Percentiles rank a stretch among this genome's conserved stretches.
Conservation (phyloP, 352 stramenopile genomes). For the Aphanomyces invadans region DNA sequence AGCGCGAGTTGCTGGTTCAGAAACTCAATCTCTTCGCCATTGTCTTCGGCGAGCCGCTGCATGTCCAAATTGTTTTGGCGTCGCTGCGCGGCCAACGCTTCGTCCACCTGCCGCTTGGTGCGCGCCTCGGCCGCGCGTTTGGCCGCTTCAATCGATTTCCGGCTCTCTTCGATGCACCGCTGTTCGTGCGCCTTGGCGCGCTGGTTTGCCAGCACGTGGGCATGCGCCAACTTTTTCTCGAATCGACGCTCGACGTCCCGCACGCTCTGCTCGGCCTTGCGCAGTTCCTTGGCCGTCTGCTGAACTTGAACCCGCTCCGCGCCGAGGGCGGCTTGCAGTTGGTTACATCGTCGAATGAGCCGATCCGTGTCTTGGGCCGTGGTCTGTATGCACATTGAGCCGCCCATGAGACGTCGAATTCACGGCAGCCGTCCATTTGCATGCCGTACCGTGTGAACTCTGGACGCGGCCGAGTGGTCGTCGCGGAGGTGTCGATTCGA, state of each 20-base stretch:
- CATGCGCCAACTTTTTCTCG: slow-evolving; percentile 38
- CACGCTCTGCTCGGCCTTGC: slow-evolving; percentile 30
- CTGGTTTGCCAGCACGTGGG: slow-evolving; percentile 37
- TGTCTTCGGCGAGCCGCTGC: slow-evolving; percentile 70
- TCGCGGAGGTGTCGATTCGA: slow-evolving; percentile 36
- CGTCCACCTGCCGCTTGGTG: slow-evolving; percentile 46
- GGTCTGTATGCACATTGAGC: neutral
- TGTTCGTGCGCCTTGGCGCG: slow-evolving; percentile 56
- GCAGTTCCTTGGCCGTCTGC: slow-evolving; percentile 16
- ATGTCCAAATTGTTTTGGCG: slow-evolving; percentile 64
- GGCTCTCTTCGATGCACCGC: slow-evolving; percentile 61
- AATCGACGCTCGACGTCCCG: slow-evolving; percentile 35
- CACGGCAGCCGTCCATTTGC: neutral
- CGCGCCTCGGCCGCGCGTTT: slow-evolving; percentile 47
- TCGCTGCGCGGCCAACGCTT: slow-evolving; percentile 43
- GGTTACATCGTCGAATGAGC: neutral
- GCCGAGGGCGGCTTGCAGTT: slow-evolving; percentile 7
- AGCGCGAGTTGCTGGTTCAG: slow-evolving; percentile 72
- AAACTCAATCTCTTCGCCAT: slow-evolving; percentile 75
- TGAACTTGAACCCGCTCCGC: slow-evolving; percentile 5
- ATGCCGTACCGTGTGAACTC: neutral
- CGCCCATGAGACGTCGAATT: too few relatives aligned
- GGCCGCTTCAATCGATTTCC: slow-evolving; percentile 64
- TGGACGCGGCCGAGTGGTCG: neutral
- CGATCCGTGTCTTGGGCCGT: neutral